phyloP scores from a whole-genome alignment of 2,329 filamentous ascomycete species.

The Cercospora berteroae region DNA sequence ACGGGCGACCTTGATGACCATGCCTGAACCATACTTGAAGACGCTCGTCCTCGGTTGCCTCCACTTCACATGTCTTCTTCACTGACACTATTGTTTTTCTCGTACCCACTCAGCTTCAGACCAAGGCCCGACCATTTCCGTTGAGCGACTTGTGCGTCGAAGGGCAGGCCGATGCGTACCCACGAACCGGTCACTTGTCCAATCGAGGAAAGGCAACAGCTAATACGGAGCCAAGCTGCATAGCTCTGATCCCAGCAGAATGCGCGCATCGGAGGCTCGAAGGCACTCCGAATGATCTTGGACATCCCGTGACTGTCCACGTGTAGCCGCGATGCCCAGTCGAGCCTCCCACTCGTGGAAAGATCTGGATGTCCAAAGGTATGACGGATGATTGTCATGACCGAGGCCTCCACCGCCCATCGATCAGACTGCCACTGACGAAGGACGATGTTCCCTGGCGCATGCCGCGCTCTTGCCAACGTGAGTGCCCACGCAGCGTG shows the following conservation, averaged over 20 bases:
- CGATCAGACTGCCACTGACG: neutral
- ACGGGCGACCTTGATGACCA: neutral
- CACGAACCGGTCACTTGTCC: neutral
- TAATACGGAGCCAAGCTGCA: neutral
- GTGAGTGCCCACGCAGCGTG: conserved; percentile 7
- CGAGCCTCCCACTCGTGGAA: neutral
- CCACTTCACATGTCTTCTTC: neutral
- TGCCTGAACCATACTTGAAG: neutral
- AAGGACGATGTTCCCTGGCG: conserved; percentile 2
- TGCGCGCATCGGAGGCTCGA: neutral
- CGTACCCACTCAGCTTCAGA: neutral
- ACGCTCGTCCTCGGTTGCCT: neutral
- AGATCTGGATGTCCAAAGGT: neutral
- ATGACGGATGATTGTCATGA: neutral
- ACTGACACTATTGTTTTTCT: neutral
- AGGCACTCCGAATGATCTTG: neutral
- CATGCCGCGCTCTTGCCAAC: conserved; percentile 8
- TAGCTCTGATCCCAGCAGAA: neutral
- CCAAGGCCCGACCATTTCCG: neutral
- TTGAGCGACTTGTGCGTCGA: neutral
- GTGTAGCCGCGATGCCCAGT: neutral
- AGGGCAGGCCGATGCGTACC: neutral
- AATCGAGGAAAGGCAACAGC: neutral
- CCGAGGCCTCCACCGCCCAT: neutral
- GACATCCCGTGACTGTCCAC: neutral